Base-by-base conservation (phyloP, 805 yeast species). In the Myxozyma nipponensis region DNA sequence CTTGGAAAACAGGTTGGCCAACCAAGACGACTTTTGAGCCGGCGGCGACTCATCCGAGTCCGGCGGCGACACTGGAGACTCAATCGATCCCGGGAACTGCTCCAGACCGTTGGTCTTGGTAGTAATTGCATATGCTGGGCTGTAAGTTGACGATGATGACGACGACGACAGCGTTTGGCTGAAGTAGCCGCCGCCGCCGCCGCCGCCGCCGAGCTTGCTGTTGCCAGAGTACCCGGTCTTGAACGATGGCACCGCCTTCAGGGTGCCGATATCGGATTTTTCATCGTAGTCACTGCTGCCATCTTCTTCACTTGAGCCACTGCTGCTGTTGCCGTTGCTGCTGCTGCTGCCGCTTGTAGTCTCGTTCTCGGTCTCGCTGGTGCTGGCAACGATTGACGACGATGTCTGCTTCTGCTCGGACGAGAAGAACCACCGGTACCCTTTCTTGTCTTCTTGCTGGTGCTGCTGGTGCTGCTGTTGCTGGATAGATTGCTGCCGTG, bases 41-140 rank as follows among this genome's bases (percentile, higher is more conserved):
- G 22, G 30, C 15, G 38, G 2, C 3, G 43, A 30, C 9, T 54
- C 53, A 10, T 54, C 58, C 6, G 53, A 47, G 25, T 47, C 57
- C 3, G 57, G 57, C n/a, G 58, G 58, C 18, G 57, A 51, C 28
- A 47, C 44, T 19, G 50, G 44, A 19, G 47, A 45, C 9, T 18
- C 52, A 1, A 26, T 44, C 2, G 57, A 49, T 4, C 54, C 53
- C 9, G 58, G 58, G 26, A 54, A 54, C 32, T 52, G 58, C 34
- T 54, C 58, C 30, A 51, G 48, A 21, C 49, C 49, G 7, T 22
- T 32, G 10, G 18, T n/a, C 24, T 41, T 22, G 34, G 24, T 39
- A n/a, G 42, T 7, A 6, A 17, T 21, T 24, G 39, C n/a, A 22
- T 17, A 39, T 7, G 32, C 17, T 7, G 36, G 6, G 7, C 32